Conservation (phyloP, 495 filamentous ascomycete genomes). For the Podospora pseudocomata region DNA sequence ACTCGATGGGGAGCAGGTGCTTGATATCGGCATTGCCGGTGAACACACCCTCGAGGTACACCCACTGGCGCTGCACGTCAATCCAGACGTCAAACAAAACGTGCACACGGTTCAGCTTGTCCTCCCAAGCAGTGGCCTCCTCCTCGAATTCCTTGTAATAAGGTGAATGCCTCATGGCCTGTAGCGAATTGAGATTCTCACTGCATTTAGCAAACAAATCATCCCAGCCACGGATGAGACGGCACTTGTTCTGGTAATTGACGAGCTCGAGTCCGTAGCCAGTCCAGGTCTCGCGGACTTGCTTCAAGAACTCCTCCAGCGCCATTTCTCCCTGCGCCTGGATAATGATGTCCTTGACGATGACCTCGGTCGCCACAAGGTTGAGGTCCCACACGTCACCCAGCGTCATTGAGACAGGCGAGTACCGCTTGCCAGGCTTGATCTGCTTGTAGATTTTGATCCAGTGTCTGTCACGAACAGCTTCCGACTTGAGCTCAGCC, state of each 20-base stretch:
- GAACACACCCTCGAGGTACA: slow-evolving; percentile 97
- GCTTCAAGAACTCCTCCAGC: slow-evolving; percentile 93
- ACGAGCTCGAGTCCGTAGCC: slow-evolving; percentile 91
- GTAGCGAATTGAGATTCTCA: slow-evolving; percentile 93
- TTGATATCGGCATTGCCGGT: slow-evolving; percentile 99
- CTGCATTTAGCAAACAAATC: slow-evolving; percentile 98
- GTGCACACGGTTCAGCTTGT: slow-evolving; percentile 95
- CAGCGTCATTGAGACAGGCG: slow-evolving; percentile 85
- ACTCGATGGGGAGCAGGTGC: slow-evolving; percentile 92
- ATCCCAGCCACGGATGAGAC: slow-evolving; percentile 95
- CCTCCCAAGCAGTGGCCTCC: slow-evolving; percentile 93
- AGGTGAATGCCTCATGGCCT: slow-evolving; percentile 97
- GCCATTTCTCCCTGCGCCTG: slow-evolving; percentile 99
- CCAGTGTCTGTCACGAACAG: slow-evolving; percentile 94
- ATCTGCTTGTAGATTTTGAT: slow-evolving; percentile 93
- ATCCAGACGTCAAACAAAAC: slow-evolving; percentile 99
- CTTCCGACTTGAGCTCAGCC: slow-evolving; percentile 91
- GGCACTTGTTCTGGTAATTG: slow-evolving; percentile 95
- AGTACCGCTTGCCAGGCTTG: slow-evolving; percentile 86
- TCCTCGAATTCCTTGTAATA: slow-evolving; percentile 99
- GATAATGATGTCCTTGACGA: slow-evolving; percentile 85
- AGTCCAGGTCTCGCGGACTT: slow-evolving; percentile 95
- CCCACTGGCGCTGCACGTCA: slow-evolving; percentile 98
- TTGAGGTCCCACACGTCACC: slow-evolving; percentile 98
- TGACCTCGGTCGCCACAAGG: slow-evolving; percentile 74